These are phyloP conservation scores for Vachellia pachyceras DNA, from an alignment of 306 rosid species.

Conservation along the genomic window DNA sequence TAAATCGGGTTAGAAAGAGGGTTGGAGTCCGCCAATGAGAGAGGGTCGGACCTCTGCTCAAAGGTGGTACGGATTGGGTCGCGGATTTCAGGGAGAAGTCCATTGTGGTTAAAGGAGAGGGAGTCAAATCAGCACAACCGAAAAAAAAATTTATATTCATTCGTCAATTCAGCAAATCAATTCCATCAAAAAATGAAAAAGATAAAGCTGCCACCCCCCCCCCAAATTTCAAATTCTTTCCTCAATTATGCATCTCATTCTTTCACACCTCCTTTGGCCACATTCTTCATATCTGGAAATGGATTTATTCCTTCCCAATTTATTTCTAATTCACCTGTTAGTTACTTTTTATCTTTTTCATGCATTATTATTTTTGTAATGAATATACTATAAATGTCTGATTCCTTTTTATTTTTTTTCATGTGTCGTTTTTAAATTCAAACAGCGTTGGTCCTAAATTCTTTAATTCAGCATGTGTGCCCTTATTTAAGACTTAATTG, in stretches of 20 bases:
- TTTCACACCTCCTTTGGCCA: background rate
- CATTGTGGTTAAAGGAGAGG: constrained; percentile 46
- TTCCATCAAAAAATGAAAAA: background rate
- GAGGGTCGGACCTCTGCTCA: constrained; percentile 15
- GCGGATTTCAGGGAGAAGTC: constrained; percentile 50
- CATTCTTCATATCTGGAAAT: background rate
- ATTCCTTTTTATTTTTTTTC: background rate
- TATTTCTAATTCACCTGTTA: background rate
- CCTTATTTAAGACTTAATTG: too few relatives aligned
- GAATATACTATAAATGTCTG: background rate
- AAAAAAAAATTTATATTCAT: background rate
- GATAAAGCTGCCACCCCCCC: background rate
- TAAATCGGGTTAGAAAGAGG: background rate
- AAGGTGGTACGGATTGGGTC: constrained; percentile 48
- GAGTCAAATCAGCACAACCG: constrained; percentile 44
- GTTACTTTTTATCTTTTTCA: background rate
- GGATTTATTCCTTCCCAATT: background rate
- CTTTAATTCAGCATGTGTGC: background rate
- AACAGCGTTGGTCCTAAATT: background rate
- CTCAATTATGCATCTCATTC: background rate
- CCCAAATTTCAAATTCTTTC: constrained; percentile 2
- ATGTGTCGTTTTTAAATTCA: background rate
- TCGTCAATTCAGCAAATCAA: background rate
- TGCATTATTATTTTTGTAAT: background rate
- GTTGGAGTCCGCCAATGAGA: constrained; percentile 57